Conservation (phyloP, 2,329 filamentous ascomycete genomes). For the Ceratocystis alfenasii region DNA sequence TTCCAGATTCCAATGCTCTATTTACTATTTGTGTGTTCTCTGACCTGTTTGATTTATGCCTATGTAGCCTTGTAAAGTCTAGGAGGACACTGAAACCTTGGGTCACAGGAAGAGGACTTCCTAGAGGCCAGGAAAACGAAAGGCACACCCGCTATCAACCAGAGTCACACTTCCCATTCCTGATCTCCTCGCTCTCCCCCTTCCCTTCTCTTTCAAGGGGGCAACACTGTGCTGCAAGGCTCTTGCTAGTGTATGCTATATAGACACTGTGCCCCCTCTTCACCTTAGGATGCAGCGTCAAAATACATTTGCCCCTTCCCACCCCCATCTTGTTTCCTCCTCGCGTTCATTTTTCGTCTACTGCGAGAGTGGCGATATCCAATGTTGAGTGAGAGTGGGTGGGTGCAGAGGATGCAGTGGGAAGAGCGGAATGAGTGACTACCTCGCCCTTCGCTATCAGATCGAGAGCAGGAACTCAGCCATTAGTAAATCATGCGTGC, state of each 20-base stretch:
- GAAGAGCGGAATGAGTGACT: background rate
- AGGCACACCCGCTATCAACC: background rate
- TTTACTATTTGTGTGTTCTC: background rate
- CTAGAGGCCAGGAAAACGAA: background rate
- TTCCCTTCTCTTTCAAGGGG: background rate
- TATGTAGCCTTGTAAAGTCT: background rate
- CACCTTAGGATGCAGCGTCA: background rate
- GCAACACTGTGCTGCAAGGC: background rate
- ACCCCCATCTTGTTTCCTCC: too few species aligned
- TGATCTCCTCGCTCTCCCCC: background rate
- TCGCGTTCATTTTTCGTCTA: background rate
- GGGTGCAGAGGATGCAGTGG: background rate
- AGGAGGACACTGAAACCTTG: background rate
- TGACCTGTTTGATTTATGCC: background rate
- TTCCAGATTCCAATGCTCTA: background rate
- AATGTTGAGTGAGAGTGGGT: background rate
- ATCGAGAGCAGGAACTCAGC: background rate
- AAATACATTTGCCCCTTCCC: constrained; percentile 1
- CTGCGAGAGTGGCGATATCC: background rate
- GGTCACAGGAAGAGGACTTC: background rate
- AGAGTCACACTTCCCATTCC: background rate
- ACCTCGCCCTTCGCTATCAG: background rate
- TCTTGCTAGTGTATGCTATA: background rate
- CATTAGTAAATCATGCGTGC: background rate
- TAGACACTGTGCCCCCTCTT: background rate